Evolutionary conservation across 768 basidiomycete genomes (phyloP), one percentile per base, ranked within the genome.

Genomic region (Boletales sp.): DNA sequence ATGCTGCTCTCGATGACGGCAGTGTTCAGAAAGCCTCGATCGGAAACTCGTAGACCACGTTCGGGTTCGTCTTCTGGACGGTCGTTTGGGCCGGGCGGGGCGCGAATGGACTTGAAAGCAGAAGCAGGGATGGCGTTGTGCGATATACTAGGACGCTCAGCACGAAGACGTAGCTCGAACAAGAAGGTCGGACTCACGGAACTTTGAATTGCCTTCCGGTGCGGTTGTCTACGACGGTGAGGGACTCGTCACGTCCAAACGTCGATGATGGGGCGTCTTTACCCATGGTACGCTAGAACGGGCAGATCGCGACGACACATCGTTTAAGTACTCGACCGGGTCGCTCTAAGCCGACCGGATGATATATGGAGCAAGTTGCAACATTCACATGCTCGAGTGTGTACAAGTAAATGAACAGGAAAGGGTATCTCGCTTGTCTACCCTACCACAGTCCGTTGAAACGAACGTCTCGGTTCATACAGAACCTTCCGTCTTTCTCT

Each of bases 21-120:
- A 7, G 89, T 91, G 55, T 91, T 90, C 65, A 90, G 63, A 68
- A 88, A 93, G 13, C 87, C 90, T 67, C 80, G 82, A 71, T 92
- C 90, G 21, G 80, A 71, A 15, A 93, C 82, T 30, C 90, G 81
- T 18, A 94, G 71, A 0, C 91, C 91, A 52, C 84, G 87, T 68
- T 85, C 79, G 0, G 87, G 85, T 71, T 91, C 88, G 66, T 91
- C 85, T 76, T 93, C 90, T 51, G 81, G 79, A 30, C 85, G 75
- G 65, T 90, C 87, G 2, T 78, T 79, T 27, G 75, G 66, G 34
- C 74, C 75, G 31, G 68, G 58, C 1, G 81, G 72, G 0, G 90
- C 85, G 32, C 76, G 76, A 58, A 94, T 82, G 31, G 68, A 69
- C 73, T 91, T 92, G 79, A 94, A 93, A 14, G 83, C 83, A 1